Conservation (phyloP, 1,139 yeast species). For the Blastobotrys indianensis region DNA sequence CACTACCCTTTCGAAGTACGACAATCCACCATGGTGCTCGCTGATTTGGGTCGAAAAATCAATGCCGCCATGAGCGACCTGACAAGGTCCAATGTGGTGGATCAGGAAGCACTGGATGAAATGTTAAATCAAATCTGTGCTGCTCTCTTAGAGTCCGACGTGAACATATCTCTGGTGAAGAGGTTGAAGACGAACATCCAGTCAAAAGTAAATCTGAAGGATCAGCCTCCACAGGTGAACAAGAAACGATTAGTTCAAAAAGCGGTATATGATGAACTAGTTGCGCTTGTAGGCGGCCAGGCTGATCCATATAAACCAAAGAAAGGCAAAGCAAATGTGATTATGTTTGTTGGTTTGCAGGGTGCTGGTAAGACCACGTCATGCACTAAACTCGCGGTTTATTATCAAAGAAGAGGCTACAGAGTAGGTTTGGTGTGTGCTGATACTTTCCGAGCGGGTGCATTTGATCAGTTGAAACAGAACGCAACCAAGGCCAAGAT, state of each 20-base stretch:
- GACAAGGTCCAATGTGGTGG: slow-evolving; percentile 54
- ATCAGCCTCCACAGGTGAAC: slow-evolving; percentile 45
- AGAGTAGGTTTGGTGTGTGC: slow-evolving; percentile 97
- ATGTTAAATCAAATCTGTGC: slow-evolving; percentile 85
- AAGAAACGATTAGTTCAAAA: slow-evolving; percentile 79
- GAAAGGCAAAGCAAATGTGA: slow-evolving; percentile 65
- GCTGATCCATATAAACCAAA: slow-evolving; percentile 70
- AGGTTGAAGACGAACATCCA: slow-evolving; percentile 70
- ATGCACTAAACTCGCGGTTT: slow-evolving; percentile 93
- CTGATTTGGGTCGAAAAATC: slow-evolving; percentile 86
- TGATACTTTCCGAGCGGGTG: slow-evolving; percentile 99
- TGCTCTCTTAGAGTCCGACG: slow-evolving; percentile 88
- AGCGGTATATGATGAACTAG: slow-evolving; percentile 88
- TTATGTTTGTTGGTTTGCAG: slow-evolving; percentile 97
- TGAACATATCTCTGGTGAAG: slow-evolving; percentile 78
- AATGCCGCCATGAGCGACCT: slow-evolving; percentile 69
- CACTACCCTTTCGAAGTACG: background rate
- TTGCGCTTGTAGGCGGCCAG: slow-evolving; percentile 69
- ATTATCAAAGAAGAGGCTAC: slow-evolving; percentile 87
- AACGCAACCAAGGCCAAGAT: slow-evolving; percentile 93
- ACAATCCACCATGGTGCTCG: slow-evolving; percentile 65
- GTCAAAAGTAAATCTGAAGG: slow-evolving; percentile 47
- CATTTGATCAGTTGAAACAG: slow-evolving; percentile 95
- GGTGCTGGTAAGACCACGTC: slow-evolving; percentile 99
- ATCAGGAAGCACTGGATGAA: slow-evolving; percentile 54